Evolutionary conservation across 2,329 filamentous ascomycete species (phyloP).

Genomic region (Colletotrichum siamense): DNA sequence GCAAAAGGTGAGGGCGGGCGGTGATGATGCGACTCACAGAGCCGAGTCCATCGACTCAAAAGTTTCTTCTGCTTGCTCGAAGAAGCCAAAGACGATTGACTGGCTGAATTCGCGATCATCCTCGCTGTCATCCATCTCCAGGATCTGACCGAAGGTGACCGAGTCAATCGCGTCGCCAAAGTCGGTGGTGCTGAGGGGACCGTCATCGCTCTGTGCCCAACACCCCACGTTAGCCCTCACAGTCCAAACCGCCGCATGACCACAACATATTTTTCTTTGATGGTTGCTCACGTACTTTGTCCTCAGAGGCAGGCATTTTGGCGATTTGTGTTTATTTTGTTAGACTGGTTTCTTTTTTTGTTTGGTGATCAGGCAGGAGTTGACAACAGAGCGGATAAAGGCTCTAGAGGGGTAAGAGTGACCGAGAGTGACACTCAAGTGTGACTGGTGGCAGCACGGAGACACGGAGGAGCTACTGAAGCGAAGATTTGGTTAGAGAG

Average conservation of each 20-base stretch:
- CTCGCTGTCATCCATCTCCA: slow-evolving; percentile 97
- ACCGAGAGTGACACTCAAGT: neutral
- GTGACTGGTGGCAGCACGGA: slow-evolving; percentile 5
- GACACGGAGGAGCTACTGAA: slow-evolving; percentile 10
- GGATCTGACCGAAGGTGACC: slow-evolving; percentile 88
- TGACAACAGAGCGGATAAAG: neutral
- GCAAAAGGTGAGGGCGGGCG: neutral
- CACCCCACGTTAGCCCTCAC: slow-evolving; percentile 9
- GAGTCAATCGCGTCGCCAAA: slow-evolving; percentile 80
- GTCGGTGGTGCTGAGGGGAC: slow-evolving; percentile 32
- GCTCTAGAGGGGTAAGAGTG: slow-evolving; percentile 1
- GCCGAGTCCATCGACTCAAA: slow-evolving; percentile 83
- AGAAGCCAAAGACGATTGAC: slow-evolving; percentile 90
- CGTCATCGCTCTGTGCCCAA: slow-evolving; percentile 25
- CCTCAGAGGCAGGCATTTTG: slow-evolving; percentile 29
- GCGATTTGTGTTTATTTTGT: neutral
- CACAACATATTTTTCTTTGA: slow-evolving; percentile 30
- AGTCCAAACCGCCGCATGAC: slow-evolving; percentile 22
- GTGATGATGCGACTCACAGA: slow-evolving; percentile 66
- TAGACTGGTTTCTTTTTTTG: neutral
- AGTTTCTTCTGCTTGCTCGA: slow-evolving; percentile 86
- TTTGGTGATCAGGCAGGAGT: neutral
- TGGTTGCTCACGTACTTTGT: slow-evolving; percentile 33
- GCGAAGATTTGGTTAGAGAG: slow-evolving; percentile 16
- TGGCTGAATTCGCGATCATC: slow-evolving; percentile 86